phyloP scores from a whole-genome alignment of 345 rosid genomes.

The Eucalyptus grandis region DNA sequence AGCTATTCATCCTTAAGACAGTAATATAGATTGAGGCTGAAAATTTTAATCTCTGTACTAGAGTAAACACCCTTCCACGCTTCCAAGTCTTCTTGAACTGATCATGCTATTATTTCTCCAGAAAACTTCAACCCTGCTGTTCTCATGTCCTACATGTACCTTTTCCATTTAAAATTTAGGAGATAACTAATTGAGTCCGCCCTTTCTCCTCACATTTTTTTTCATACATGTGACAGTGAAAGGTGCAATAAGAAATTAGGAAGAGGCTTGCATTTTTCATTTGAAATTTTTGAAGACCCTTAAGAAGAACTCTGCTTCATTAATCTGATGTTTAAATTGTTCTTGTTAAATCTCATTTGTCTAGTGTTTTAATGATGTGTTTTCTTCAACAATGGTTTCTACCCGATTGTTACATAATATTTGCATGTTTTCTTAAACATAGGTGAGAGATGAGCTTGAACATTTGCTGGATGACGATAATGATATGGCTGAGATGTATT shows the following conservation, averaged over 20 bases:
- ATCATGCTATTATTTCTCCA: background rate
- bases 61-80: background rate
- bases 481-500: slow-evolving; percentile 51
- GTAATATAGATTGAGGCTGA: background rate
- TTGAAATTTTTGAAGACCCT: background rate
- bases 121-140: background rate
- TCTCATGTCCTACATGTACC: background rate
- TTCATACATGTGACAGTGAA: background rate
- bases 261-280: background rate
- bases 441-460: slow-evolving; percentile 61
- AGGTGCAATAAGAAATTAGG: background rate
- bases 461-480: slow-evolving; percentile 48
- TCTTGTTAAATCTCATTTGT: background rate
- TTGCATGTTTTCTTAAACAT: background rate
- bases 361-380: background rate
- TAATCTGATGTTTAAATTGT: background rate
- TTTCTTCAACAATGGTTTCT: background rate
- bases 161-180: background rate
- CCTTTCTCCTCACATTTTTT: background rate
- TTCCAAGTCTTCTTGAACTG: background rate
- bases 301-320: background rate
- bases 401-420: background rate
- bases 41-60: background rate
- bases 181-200: background rate
- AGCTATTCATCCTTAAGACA: background rate